A percentile compares a stretch with the other conserved stretches of the same genome.
Conservation (phyloP, 192 early-diverging fungal species). For the Gamsiella multidivaricata region DNA sequence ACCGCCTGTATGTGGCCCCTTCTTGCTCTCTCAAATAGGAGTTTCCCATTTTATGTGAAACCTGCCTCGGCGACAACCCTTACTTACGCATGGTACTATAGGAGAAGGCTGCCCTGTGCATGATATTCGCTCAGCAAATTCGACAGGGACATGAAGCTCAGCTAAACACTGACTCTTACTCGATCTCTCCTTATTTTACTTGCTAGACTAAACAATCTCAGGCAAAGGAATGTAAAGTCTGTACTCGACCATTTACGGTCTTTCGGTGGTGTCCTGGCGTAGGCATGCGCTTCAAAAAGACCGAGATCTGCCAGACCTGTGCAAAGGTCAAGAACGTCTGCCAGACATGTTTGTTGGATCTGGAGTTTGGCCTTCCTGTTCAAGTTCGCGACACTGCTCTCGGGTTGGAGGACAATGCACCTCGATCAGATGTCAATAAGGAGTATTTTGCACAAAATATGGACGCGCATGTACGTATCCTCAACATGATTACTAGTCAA, state of each 20-base stretch:
- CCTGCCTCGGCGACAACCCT: conserved; percentile 97
- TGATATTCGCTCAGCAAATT: no score
- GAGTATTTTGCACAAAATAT: conserved; percentile 88
- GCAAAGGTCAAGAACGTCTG: conserved; percentile 99
- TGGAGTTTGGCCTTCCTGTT: conserved; percentile 93
- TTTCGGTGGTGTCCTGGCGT: conserved; percentile 97
- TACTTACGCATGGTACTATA: conserved; percentile 99
- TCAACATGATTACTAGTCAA: not conserved
- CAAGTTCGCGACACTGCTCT: conserved; percentile 93
- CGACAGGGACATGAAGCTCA: not conserved
- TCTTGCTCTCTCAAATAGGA: conserved; percentile 57
- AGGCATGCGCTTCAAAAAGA: conserved; percentile 97
- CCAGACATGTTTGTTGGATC: conserved; percentile 95
- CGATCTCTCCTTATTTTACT: not conserved
- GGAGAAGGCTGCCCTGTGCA: no score
- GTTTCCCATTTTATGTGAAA: conserved; percentile 94
- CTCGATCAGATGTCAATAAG: conserved; percentile 86
- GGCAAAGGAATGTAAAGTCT: conserved; percentile 89
- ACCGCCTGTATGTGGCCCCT: not conserved
- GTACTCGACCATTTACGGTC: conserved; percentile 91
- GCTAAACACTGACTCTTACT: no score
- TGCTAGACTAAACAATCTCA: conserved; percentile 72
- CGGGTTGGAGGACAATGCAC: conserved; percentile 79
- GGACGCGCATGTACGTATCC: conserved; percentile 65
- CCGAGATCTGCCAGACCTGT: conserved; percentile 97